Evolutionary conservation across 2,329 filamentous ascomycete species (phyloP).

Genomic region (Neofusicoccum umdonicola): DNA sequence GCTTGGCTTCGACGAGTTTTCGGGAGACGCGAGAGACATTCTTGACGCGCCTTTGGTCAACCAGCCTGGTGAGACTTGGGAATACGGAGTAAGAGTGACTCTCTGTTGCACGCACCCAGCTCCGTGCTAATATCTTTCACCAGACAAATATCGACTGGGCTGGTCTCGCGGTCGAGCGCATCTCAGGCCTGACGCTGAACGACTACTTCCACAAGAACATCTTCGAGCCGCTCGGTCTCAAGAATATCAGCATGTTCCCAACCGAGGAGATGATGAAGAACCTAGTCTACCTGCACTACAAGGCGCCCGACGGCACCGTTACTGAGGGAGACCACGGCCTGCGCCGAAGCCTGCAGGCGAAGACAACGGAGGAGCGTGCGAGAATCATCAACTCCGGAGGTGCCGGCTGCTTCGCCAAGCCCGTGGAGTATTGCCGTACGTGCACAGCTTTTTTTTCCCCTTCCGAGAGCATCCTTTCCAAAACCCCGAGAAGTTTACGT

Average conservation of each 20-base stretch:
- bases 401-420: constrained; percentile 59
- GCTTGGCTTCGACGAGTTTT: constrained; percentile 57
- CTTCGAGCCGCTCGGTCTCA: constrained; percentile 46
- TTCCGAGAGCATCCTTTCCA: too few species aligned
- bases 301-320: constrained; percentile 42
- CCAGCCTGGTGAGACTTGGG: constrained; percentile 62
- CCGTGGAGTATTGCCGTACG: constrained; percentile 60
- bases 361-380: constrained; percentile 44
- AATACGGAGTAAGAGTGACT: constrained; percentile 47
- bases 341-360: constrained; percentile 46
- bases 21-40: constrained; percentile 53
- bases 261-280: constrained; percentile 52
- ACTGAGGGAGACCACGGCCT: constrained; percentile 51
- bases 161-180: constrained; percentile 47
- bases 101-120: background rate
- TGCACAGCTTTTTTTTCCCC: background rate
- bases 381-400: constrained; percentile 59
- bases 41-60: constrained; percentile 55
- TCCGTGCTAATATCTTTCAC: background rate
- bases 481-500: too few species aligned
- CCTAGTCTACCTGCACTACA: constrained; percentile 58
- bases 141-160: constrained; percentile 54
- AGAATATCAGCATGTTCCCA: constrained; percentile 58
- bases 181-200: constrained; percentile 42
- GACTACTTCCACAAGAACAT: constrained; percentile 49